A percentile compares a stretch with the other conserved stretches of the same genome.
Evolutionary conservation across 2,329 filamentous ascomycete genomes (phyloP).

Genomic region (Plectosphaerella plurivora): DNA sequence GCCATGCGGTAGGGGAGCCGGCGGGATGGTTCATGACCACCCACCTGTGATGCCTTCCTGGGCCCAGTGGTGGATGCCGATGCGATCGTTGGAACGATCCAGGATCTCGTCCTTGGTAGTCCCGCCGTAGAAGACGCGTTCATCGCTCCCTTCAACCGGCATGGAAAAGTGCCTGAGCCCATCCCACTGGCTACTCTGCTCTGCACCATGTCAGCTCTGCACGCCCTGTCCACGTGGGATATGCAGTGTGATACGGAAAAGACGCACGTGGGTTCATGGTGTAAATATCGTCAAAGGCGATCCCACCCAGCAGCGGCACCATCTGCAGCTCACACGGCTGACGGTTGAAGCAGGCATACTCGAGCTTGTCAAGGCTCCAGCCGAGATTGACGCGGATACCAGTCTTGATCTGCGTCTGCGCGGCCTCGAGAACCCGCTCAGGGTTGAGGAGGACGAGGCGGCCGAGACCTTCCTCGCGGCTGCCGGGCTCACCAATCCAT

Average conservation of each 20-base stretch:
- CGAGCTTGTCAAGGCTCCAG: constrained; percentile 54
- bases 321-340: constrained; percentile 46
- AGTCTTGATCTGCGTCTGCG: constrained; percentile 41
- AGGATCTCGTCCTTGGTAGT: constrained; percentile 35
- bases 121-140: constrained; percentile 19
- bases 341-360: constrained; percentile 48
- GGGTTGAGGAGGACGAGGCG: constrained; percentile 46
- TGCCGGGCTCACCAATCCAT: constrained; percentile 39
- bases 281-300: constrained; percentile 46
- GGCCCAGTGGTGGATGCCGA: constrained; percentile 45
- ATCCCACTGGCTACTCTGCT: not conserved
- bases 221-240: too few relatives aligned
- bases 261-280: constrained; percentile 37
- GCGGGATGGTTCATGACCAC: not conserved
- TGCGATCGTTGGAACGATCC: constrained; percentile 35
- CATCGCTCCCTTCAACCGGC: not conserved
- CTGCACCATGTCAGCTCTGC: too few relatives aligned
- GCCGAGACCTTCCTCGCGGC: constrained; percentile 47
- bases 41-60: constrained; percentile 32
- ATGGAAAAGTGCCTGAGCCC: not conserved
- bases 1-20: not conserved
- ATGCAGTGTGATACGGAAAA: too few relatives aligned
- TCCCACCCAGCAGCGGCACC: constrained; percentile 40
- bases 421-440: constrained; percentile 41
- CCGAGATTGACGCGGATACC: constrained; percentile 46